Percentiles rank a stretch among this genome's conserved stretches.
Evolutionary conservation across 2,329 filamentous ascomycete genomes (phyloP).

Genomic region (Claviceps humidiphila): DNA sequence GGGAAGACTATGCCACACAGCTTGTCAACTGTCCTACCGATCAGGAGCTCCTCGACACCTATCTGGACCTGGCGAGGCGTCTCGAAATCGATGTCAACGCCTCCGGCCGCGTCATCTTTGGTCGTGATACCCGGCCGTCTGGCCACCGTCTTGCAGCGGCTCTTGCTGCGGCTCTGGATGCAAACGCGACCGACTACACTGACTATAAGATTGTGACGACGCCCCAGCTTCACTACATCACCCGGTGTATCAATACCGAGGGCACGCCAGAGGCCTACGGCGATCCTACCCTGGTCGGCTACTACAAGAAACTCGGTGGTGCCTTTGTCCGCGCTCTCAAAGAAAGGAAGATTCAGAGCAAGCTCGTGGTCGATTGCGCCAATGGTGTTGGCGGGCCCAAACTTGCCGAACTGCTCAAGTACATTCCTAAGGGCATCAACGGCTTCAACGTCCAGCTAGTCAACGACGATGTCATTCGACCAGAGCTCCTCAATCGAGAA

Average conservation of each 20-base stretch:
- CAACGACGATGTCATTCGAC: slow-evolving; percentile 86
- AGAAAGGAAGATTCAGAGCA: slow-evolving; percentile 58
- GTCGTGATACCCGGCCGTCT: slow-evolving; percentile 84
- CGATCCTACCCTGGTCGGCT: slow-evolving; percentile 75
- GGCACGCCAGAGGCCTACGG: slow-evolving; percentile 81
- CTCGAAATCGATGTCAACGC: slow-evolving; percentile 61
- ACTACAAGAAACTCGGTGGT: slow-evolving; percentile 81
- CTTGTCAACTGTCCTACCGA: slow-evolving; percentile 76
- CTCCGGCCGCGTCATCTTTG: slow-evolving; percentile 73
- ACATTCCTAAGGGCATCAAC: slow-evolving; percentile 57
- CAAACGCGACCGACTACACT: slow-evolving; percentile 57
- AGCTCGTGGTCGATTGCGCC: slow-evolving; percentile 81
- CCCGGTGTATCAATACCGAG: slow-evolving; percentile 86
- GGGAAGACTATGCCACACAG: slow-evolving; percentile 79
- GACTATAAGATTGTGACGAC: slow-evolving; percentile 91
- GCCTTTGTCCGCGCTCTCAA: slow-evolving; percentile 78
- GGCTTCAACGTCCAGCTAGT: slow-evolving; percentile 71
- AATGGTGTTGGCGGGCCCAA: slow-evolving; percentile 95
- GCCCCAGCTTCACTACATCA: slow-evolving; percentile 94
- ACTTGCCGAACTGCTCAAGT: slow-evolving; percentile 72
- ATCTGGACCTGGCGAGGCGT: slow-evolving; percentile 59
- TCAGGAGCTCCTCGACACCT: slow-evolving; percentile 61
- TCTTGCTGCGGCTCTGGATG: slow-evolving; percentile 66
- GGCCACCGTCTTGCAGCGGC: slow-evolving; percentile 72
- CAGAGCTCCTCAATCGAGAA: slow-evolving; percentile 78